Conservation (phyloP, 495 filamentous ascomycete genomes). For the Aspergillus egyptiacus region DNA sequence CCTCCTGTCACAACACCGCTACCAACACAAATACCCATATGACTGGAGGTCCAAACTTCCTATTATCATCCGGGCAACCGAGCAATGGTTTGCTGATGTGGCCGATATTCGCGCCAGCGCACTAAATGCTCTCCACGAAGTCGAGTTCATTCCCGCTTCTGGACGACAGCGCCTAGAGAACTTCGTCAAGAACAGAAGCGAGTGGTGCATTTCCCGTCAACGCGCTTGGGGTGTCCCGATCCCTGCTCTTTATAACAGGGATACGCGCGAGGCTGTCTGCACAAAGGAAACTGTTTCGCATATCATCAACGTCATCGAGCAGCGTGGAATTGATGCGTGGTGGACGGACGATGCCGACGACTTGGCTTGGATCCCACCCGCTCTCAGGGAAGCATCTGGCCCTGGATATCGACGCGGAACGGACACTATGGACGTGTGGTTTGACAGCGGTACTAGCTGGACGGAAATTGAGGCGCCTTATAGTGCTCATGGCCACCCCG, state of each 20-base stretch:
- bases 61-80: slow-evolving; percentile 84
- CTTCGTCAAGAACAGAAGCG: slow-evolving; percentile 79
- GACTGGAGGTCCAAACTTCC: slow-evolving; percentile 95
- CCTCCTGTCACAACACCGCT: slow-evolving; percentile 62
- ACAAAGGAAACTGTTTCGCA: slow-evolving; percentile 75
- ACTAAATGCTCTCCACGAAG: slow-evolving; percentile 58
- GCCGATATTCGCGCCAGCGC: slow-evolving; percentile 69
- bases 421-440: slow-evolving; percentile 99
- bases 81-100: slow-evolving; percentile 96
- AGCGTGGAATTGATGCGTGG: slow-evolving; percentile 83
- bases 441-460: slow-evolving; percentile 97
- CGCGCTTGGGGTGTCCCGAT: slow-evolving; percentile 96
- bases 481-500: slow-evolving; percentile 49
- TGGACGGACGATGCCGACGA: slow-evolving; percentile 78
- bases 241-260: slow-evolving; percentile 72
- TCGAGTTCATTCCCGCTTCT: slow-evolving; percentile 69
- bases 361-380: slow-evolving; percentile 61
- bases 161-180: slow-evolving; percentile 69
- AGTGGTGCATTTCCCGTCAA: slow-evolving; percentile 99
- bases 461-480: slow-evolving; percentile 45
- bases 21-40: slow-evolving; percentile 90
- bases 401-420: slow-evolving; percentile 61
- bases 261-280: slow-evolving; percentile 63
- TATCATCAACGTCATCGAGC: slow-evolving; percentile 71
- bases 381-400: slow-evolving; percentile 37